Conservation (phyloP, 139 green algal species). For the Edaphochlamys debaryana region DNA sequence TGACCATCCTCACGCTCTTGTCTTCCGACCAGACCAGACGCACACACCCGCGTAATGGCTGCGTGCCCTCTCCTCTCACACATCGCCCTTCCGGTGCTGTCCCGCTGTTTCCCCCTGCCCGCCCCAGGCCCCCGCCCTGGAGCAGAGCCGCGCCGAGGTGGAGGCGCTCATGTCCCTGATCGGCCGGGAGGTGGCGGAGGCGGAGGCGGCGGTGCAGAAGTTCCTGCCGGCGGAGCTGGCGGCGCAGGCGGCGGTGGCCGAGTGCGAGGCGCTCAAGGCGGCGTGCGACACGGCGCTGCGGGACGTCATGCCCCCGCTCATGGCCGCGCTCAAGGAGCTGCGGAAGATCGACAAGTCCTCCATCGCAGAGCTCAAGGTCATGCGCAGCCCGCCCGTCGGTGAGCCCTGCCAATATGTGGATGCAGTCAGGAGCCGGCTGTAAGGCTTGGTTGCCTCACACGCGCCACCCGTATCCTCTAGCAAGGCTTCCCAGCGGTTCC, state of each 20-base stretch:
- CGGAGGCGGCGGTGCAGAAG: conserved; percentile 18
- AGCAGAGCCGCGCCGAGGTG: conserved; percentile 34
- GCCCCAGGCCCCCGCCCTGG: conserved; percentile 13
- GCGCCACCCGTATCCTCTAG: no score
- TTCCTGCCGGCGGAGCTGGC: conserved; percentile 21
- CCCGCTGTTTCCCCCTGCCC: no score
- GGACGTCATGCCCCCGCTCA: conserved; percentile 47
- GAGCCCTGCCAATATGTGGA: background rate
- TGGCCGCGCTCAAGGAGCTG: conserved; percentile 49
- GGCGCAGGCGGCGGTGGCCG: conserved; percentile 25
- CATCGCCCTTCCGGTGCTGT: background rate
- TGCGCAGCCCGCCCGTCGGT: conserved; percentile 54
- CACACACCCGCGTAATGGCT: background rate
- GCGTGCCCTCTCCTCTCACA: background rate
- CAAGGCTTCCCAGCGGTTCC: no score
- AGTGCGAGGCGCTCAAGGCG: conserved; percentile 36
- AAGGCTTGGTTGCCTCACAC: no score
- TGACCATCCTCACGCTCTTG: no score
- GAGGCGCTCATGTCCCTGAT: conserved; percentile 25
- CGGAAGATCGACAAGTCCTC: conserved; percentile 58
- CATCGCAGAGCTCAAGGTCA: conserved; percentile 66
- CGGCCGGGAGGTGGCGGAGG: conserved; percentile 24
- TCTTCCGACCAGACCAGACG: no score
- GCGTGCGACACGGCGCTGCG: conserved; percentile 27
- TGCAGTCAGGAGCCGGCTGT: background rate